Evolutionary conservation across 441 rosid genomes (phyloP), one percentile per base, ranked within the genome.

Genomic region (Pelargonium fulgidum): DNA sequence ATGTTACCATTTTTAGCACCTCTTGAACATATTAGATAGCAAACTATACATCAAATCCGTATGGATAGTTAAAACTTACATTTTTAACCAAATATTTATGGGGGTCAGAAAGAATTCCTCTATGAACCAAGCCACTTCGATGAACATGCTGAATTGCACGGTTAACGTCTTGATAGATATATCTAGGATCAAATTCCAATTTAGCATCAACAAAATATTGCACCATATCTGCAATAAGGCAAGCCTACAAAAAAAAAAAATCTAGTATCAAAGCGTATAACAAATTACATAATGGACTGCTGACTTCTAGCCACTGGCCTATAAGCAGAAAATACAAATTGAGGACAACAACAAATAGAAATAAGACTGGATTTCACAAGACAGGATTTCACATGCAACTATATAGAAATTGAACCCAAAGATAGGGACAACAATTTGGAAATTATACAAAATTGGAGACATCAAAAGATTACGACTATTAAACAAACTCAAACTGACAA

Each of bases 121-220:
- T 82, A 75, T 94, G 99, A 63, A 82, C 97, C 83, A 90, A 81
- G 70, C 99, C 97, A 78, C 99, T 94, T 36, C 82, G 79, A 73
- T 94, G 99, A 71, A 90, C 99, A 90, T 91, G 94, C 81, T 86
- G 97, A 77, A 91, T 94, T 80, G 97, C 97, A 70, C 78, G 84
- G 73, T 90, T 85, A 19, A 94, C 99, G 81, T 94, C 99, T 76
- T 94, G 84, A 83, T 91, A 94, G 65, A 94, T 87, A 85, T 90
- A 87, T 26, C 89, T 83, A 26, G 99, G 81, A 82, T 94, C 97
- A 73, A 94, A 94, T 71, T 94, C 99, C 75, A 94, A 89, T 81
- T 87, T 89, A 12, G 96, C 97, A 73, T 94, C 96, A 6, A 90
- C 96, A 75, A 91, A 91, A 77, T 85, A 81, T 69, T 94, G 99